Percentiles rank a stretch among this genome's conserved stretches.
These are phyloP conservation scores for Halophytophthora batemanensis DNA, from an alignment of 352 stramenopile genomes.

Conservation along the genomic window DNA sequence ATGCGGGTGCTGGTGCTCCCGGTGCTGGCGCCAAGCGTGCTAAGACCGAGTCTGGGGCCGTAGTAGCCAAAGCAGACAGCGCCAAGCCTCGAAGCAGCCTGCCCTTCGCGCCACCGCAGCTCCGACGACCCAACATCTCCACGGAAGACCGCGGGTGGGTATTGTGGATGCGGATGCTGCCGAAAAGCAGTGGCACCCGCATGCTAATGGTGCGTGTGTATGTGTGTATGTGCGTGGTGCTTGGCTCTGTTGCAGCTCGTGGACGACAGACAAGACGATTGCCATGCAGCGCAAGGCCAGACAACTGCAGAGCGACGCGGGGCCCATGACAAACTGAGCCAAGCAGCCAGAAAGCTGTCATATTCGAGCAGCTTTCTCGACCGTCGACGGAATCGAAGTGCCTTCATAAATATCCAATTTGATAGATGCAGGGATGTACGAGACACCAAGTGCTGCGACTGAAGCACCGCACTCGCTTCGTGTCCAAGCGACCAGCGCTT, in stretches of 20 bases:
- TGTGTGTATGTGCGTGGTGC: not conserved
- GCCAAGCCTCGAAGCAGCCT: too few relatives aligned
- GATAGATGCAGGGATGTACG: constrained; percentile 26
- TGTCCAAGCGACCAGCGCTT: not conserved
- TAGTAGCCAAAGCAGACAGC: constrained; percentile 11
- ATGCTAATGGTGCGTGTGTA: not conserved
- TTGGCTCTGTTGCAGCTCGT: constrained; percentile 33
- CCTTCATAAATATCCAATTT: constrained; percentile 21
- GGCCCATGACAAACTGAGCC: not conserved
- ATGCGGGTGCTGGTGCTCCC: not conserved
- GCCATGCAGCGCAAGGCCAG: constrained; percentile 38
- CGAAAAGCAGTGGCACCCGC: too few relatives aligned
- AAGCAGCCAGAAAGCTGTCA: constrained; percentile 5
- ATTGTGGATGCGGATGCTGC: not conserved
- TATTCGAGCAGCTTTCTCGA: not conserved
- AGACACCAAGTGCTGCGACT: not conserved
- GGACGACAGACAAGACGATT: constrained; percentile 71
- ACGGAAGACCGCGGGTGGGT: constrained; percentile 64
- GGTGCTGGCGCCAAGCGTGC: constrained; percentile 17
- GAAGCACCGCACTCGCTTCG: not conserved
- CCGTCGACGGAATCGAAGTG: too few relatives aligned
- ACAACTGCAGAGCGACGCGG: constrained; percentile 1
- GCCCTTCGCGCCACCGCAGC: constrained; percentile 55
- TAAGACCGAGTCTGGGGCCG: constrained; percentile 13
- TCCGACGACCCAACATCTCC: constrained; percentile 65